Evolutionary conservation across 2,329 filamentous ascomycete genomes (phyloP).

Genomic region (Fusarium vanettenii): DNA sequence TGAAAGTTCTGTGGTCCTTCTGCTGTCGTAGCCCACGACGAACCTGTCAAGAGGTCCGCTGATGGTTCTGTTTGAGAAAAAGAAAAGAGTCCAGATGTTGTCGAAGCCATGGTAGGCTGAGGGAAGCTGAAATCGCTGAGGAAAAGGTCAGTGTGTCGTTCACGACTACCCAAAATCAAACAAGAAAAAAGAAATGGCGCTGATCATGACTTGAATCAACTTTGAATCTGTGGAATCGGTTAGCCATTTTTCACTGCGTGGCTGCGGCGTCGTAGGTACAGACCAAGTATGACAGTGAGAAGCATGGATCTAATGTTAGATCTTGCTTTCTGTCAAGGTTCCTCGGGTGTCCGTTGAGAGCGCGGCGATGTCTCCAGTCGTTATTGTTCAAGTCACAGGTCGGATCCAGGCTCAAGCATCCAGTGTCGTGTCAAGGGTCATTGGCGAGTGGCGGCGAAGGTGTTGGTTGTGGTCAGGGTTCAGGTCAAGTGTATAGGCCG

Average conservation of each 20-base stretch:
- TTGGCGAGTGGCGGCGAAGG: neutral
- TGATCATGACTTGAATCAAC: constrained; percentile 60
- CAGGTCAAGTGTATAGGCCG: neutral
- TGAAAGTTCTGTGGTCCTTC: constrained; percentile 72
- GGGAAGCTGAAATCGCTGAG: constrained; percentile 68
- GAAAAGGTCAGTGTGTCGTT: constrained; percentile 67
- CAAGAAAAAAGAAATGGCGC: constrained; percentile 45
- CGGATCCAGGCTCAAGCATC: constrained; percentile 21
- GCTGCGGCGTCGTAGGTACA: constrained; percentile 33
- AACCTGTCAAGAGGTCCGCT: constrained; percentile 64
- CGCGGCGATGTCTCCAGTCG: neutral
- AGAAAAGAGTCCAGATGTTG: constrained; percentile 65
- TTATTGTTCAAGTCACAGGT: constrained; percentile 26
- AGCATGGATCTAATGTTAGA: neutral
- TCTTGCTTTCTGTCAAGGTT: constrained; percentile 37
- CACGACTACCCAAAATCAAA: constrained; percentile 55
- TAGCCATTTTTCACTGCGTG: constrained; percentile 39
- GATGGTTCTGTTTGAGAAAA: constrained; percentile 71
- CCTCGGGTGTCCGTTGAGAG: constrained; percentile 17
- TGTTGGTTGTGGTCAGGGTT: neutral
- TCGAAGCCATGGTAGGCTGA: constrained; percentile 62
- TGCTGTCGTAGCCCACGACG: constrained; percentile 66
- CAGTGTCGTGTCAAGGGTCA: neutral
- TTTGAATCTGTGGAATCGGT: constrained; percentile 62
- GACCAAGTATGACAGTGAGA: constrained; percentile 42